Conservation (phyloP, 169 alveolate genomes). For the Eimeria acervulina region DNA sequence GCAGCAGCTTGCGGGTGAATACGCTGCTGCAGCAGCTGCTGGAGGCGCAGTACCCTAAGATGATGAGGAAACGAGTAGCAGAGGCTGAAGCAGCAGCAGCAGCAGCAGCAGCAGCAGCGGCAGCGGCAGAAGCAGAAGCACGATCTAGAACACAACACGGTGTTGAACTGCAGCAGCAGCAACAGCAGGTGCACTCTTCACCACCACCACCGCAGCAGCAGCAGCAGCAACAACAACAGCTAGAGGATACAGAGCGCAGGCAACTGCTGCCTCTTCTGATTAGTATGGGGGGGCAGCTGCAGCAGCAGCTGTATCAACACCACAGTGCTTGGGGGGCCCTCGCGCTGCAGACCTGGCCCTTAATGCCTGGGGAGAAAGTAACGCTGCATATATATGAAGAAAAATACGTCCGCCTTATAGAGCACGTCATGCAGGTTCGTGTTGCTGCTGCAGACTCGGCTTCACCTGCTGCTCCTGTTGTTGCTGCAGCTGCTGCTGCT, state of each 20-base stretch:
- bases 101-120: not conserved
- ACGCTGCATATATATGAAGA: constrained; percentile 40
- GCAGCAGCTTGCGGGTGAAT: constrained; percentile 40
- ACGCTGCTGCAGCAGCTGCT: constrained; percentile 77
- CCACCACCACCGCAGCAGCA: not conserved
- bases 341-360: not conserved
- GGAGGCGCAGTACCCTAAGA: constrained; percentile 41
- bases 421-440: constrained; percentile 47
- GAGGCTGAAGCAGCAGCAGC: constrained; percentile 59
- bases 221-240: constrained; percentile 58
- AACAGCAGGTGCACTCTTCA: not conserved
- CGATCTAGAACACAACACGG: no score
- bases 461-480: no score
- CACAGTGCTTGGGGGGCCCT: not conserved
- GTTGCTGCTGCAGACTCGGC: not conserved
- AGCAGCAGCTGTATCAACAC: not conserved
- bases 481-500: not conserved
- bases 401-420: constrained; percentile 37
- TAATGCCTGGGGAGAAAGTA: constrained; percentile 53
- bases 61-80: constrained; percentile 40
- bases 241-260: no score
- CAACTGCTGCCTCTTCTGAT: not conserved
- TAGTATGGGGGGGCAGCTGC: not conserved
- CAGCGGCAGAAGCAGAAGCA: constrained; percentile 19
- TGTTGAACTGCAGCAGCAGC: not conserved